Base-by-base conservation (phyloP, 768 basidiomycete genomes). In the Rhizopogon salebrosus region DNA sequence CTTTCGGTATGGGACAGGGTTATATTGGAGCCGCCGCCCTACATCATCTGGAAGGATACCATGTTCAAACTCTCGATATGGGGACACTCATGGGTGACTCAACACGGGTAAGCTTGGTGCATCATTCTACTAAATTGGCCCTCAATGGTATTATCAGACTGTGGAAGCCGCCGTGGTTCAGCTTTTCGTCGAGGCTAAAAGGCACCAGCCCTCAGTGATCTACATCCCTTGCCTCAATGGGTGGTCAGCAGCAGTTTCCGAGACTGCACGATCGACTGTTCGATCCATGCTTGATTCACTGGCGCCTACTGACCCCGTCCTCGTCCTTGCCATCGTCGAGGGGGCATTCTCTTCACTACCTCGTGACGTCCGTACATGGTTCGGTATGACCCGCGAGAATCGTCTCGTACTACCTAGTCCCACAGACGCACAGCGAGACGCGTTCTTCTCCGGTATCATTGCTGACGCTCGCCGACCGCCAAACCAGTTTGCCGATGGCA, bases 21-120 rank as follows among this genome's bases (percentile, higher is more conserved):
- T 94, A 91, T 61, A 74, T 98, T 54, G 95, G 92, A 36, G 85
- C 94, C 1, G 97, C 95, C 1, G 83, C 90, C 5, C 70, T 99
- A 31, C 94, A 98, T 72, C 87, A 95, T 65, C 72, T 99, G 18
- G 97, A 99, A 72, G 95, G 97, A 0, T 97, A 90, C 67, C 92
- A 98, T 64, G 80, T 98, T 0, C 97, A 99, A 68, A 93, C 83
- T 60, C 77, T 98, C 49, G 97, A 99, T 64, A 75, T 98, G 16
- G 97, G 92, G 9, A 84, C 84, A 0, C 71, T 99, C 39, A 77
- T 98, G 72, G 80, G 89, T 37, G 95, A 98, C 66, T 89, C 94
- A 1, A 84, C 92, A 1, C 73, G 94, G 64, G 95, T 95, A 54
- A 64, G 89, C 73, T 8, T 36, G 26, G 14, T 31, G 7, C 29